phyloP scores from a whole-genome alignment of 495 filamentous ascomycete species.

The Aspergillus bridgeri region DNA sequence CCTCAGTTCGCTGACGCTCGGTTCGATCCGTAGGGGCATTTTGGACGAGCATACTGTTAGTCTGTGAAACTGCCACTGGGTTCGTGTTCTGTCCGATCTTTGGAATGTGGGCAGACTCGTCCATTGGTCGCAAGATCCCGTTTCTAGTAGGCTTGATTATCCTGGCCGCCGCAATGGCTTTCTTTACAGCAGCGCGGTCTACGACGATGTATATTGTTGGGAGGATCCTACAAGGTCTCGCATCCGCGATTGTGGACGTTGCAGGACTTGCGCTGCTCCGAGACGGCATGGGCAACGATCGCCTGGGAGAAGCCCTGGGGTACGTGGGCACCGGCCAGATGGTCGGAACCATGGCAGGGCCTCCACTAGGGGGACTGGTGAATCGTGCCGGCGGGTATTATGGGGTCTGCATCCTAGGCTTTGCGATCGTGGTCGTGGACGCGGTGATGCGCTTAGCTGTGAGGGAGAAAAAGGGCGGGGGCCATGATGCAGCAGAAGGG shows the following conservation, averaged over 20 bases:
- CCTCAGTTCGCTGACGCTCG: not conserved
- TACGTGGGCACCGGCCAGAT: constrained; percentile 63
- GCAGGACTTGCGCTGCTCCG: constrained; percentile 62
- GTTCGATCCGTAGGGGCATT: constrained; percentile 13
- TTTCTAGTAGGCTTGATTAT: constrained; percentile 63
- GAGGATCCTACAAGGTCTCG: constrained; percentile 64
- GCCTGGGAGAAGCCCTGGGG: constrained; percentile 65
- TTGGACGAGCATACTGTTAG: constrained; percentile 22
- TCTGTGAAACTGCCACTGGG: constrained; percentile 17
- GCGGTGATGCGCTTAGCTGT: constrained; percentile 57
- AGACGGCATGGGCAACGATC: constrained; percentile 61
- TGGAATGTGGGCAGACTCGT: constrained; percentile 15
- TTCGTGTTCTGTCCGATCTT: constrained; percentile 18
- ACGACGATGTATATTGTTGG: constrained; percentile 59
- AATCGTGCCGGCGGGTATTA: constrained; percentile 63
- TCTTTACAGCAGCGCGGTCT: constrained; percentile 61
- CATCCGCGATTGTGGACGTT: constrained; percentile 69
- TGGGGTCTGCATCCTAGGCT: constrained; percentile 62
- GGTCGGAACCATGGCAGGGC: constrained; percentile 60
- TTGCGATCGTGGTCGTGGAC: constrained; percentile 59
- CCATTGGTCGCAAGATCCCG: constrained; percentile 49
- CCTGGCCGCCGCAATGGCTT: constrained; percentile 57
- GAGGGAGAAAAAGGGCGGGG: constrained; percentile 62
- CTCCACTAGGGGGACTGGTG: constrained; percentile 67
- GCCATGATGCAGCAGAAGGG: not conserved